These are phyloP conservation scores for Paraconiothyrium sp. DNA, from an alignment of 2,329 filamentous ascomycete species.

Conservation along the genomic window DNA sequence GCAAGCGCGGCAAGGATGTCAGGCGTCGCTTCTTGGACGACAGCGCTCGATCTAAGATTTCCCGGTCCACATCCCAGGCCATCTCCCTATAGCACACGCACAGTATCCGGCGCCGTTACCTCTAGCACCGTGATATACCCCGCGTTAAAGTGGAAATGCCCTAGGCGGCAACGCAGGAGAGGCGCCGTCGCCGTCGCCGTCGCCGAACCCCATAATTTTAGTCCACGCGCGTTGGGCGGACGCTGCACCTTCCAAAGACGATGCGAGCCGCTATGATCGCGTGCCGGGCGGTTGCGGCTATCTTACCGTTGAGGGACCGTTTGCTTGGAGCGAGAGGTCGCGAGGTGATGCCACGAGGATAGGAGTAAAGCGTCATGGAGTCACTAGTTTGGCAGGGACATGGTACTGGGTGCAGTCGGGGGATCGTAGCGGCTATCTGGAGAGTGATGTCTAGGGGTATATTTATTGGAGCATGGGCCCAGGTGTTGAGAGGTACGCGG, in stretches of 20 bases:
- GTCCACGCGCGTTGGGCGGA: slow-evolving; percentile 5
- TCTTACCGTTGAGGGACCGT: neutral
- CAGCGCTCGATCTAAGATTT: slow-evolving; percentile 4
- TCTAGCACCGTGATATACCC: neutral
- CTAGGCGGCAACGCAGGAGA: neutral
- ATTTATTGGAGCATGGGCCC: neutral
- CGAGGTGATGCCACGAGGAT: slow-evolving; percentile 7
- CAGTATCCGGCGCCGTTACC: neutral
- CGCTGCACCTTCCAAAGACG: slow-evolving; percentile 9
- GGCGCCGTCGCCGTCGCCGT: neutral
- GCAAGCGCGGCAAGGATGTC: slow-evolving; percentile 2
- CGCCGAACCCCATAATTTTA: neutral
- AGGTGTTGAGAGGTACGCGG: slow-evolving; percentile 59
- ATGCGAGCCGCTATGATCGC: neutral
- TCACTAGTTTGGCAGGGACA: neutral
- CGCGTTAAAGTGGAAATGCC: neutral
- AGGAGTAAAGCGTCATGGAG: neutral
- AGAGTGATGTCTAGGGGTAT: slow-evolving; percentile 7
- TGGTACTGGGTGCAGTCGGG: neutral
- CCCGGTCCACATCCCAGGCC: slow-evolving; percentile 6
- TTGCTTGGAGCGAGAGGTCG: neutral
- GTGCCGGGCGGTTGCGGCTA: slow-evolving; percentile 12
- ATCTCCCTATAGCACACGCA: slow-evolving; percentile 8
- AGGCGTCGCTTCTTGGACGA: slow-evolving; percentile 1
- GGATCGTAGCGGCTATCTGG: neutral